Percentiles rank a stretch among this genome's conserved stretches.
Evolutionary conservation across 495 filamentous ascomycete genomes (phyloP).

Genomic region (Alectoria sarmentosa): DNA sequence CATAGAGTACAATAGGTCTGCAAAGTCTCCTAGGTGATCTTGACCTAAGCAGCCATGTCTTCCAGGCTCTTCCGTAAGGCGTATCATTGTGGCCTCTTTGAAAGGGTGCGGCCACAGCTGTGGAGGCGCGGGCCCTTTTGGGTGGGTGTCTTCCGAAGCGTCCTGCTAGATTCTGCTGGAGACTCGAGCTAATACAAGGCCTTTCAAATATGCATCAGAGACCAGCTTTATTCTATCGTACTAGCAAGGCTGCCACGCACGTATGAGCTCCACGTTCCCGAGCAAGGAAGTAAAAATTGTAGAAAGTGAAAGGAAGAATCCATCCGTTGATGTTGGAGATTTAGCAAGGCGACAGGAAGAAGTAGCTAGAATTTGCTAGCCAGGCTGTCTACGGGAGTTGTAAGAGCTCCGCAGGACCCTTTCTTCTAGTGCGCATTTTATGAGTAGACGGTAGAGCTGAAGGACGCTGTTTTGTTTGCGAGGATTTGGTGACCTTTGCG

Average conservation of each 20-base stretch:
- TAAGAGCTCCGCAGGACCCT: neutral
- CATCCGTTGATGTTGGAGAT: neutral
- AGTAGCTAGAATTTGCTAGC: neutral
- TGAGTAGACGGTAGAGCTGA: neutral
- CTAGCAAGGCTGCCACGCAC: neutral
- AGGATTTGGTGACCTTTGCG: neutral
- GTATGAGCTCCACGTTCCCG: neutral
- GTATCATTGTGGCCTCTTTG: neutral
- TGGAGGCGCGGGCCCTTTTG: neutral
- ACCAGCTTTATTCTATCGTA: neutral
- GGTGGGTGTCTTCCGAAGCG: neutral
- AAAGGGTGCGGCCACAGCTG: neutral
- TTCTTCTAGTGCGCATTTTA: neutral
- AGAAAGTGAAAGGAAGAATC: neutral
- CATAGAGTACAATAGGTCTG: neutral
- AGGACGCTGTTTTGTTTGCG: neutral
- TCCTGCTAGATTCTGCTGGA: neutral
- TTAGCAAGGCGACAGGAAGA: neutral
- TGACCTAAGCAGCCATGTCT: neutral
- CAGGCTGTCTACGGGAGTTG: neutral
- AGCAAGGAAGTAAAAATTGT: neutral
- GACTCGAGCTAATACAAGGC: neutral
- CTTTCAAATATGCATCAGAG: neutral
- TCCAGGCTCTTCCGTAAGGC: neutral
- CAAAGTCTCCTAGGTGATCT: neutral